Conservation (phyloP, 306 rosid species). For the Cucumis hystrix region DNA sequence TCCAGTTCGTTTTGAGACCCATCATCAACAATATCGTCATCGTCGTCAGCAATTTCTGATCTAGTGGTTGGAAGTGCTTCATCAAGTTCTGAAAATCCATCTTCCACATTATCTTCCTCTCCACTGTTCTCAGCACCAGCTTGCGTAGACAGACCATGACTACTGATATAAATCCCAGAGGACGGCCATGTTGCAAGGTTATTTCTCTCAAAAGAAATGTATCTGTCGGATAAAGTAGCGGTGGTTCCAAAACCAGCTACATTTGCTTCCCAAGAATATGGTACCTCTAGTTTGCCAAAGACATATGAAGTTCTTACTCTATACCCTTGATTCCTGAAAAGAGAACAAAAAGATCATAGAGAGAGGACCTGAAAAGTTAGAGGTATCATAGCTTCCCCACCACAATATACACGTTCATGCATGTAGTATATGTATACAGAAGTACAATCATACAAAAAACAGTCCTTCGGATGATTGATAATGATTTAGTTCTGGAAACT, state of each 20-base stretch:
- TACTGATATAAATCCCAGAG: constrained; percentile 11
- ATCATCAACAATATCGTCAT: constrained; percentile 13
- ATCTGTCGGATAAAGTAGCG: constrained; percentile 2
- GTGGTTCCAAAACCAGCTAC: constrained; percentile 12
- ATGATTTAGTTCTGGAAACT: not conserved
- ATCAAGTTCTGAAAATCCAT: constrained; percentile 57
- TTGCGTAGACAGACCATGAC: constrained; percentile 52
- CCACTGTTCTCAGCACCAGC: constrained; percentile 49
- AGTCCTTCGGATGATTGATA: not conserved
- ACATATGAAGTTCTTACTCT: not conserved
- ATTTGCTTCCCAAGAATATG: constrained; percentile 12
- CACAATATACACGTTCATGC: not conserved
- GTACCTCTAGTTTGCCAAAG: constrained; percentile 25
- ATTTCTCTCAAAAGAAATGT: constrained; percentile 6
- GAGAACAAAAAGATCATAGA: not conserved
- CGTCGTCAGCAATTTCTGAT: constrained; percentile 16
- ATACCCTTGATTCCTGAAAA: constrained; percentile 30
- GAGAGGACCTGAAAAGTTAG: not conserved
- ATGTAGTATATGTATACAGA: not conserved
- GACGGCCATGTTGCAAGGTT: constrained; percentile 25
- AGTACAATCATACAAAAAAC: not conserved
- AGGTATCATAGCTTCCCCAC: not conserved
- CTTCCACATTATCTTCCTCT: constrained; percentile 22
- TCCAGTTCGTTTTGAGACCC: constrained; percentile 30
- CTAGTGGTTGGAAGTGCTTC: constrained; percentile 19